These are phyloP conservation scores for Cladosporium halotolerans DNA, from an alignment of 2,329 filamentous ascomycete genomes.

Conservation along the genomic window DNA sequence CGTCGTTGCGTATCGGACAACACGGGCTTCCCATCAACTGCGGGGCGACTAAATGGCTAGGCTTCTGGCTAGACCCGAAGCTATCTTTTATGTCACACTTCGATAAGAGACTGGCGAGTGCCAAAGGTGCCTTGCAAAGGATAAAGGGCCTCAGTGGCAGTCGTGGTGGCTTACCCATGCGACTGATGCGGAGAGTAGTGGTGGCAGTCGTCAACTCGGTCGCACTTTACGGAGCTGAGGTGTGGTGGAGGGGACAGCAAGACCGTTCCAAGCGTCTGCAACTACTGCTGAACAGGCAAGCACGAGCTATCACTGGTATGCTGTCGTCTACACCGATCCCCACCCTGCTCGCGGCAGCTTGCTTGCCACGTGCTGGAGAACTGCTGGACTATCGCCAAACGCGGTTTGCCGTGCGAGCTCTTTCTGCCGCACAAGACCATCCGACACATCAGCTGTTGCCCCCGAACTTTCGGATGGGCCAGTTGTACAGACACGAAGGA, in stretches of 20 bases:
- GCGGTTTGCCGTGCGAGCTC: background rate
- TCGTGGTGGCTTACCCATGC: background rate
- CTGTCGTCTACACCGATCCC: background rate
- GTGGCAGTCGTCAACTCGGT: background rate
- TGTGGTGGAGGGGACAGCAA: background rate
- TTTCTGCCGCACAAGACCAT: background rate
- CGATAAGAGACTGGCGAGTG: background rate
- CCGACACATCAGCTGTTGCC: background rate
- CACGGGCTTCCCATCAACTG: background rate
- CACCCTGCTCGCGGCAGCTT: background rate
- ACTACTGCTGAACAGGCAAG: background rate
- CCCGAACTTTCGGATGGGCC: background rate
- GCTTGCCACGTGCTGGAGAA: background rate
- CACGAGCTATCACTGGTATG: background rate
- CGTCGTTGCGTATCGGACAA: background rate
- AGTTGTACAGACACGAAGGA: background rate
- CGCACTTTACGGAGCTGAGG: background rate
- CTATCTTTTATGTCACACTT: background rate
- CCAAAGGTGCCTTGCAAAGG: background rate
- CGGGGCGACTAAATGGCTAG: background rate
- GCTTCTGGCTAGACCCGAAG: background rate
- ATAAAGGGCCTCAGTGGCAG: background rate
- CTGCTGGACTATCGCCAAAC: background rate
- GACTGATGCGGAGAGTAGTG: background rate
- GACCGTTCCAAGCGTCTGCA: background rate